Conservation (phyloP, 495 filamentous ascomycete species). For the Saxophila tyrrhenica region DNA sequence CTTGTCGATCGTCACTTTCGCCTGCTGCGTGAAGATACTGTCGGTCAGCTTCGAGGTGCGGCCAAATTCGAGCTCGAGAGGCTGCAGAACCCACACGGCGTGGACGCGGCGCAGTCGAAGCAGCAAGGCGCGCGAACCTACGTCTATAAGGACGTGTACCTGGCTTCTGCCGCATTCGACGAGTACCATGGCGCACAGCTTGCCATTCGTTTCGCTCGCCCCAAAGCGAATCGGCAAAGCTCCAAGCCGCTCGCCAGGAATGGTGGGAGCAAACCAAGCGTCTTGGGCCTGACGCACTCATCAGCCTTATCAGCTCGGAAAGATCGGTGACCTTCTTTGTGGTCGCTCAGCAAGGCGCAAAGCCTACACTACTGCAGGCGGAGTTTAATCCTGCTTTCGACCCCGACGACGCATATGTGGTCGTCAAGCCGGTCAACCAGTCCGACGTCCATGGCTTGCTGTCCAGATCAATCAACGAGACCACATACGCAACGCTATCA, state of each 20-base stretch:
- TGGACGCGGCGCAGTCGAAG: background rate
- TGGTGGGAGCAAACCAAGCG: constrained; percentile 53
- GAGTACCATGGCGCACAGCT: constrained; percentile 42
- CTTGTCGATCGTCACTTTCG: constrained; percentile 62
- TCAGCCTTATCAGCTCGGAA: constrained; percentile 44
- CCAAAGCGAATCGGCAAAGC: constrained; percentile 24
- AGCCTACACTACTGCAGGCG: background rate
- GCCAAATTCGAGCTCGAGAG: constrained; percentile 34
- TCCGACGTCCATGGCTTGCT: background rate
- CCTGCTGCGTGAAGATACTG: constrained; percentile 53
- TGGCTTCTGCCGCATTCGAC: constrained; percentile 36
- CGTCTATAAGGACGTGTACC: constrained; percentile 32
- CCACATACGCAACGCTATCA: constrained; percentile 13
- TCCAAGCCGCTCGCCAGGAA: constrained; percentile 32
- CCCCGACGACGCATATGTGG: constrained; percentile 15
- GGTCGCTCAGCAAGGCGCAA: constrained; percentile 27
- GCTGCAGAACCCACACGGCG: constrained; percentile 13
- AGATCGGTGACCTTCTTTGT: constrained; percentile 43
- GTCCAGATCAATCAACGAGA: background rate
- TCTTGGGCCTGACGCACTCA: constrained; percentile 44
- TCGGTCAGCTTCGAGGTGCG: constrained; percentile 51
- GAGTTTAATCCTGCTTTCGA: background rate
- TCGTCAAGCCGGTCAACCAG: constrained; percentile 19
- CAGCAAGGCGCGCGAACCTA: constrained; percentile 27
- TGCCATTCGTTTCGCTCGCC: constrained; percentile 47